Evolutionary conservation across 441 rosid genomes (phyloP).

Genomic region (Gossypium davidsonii): DNA sequence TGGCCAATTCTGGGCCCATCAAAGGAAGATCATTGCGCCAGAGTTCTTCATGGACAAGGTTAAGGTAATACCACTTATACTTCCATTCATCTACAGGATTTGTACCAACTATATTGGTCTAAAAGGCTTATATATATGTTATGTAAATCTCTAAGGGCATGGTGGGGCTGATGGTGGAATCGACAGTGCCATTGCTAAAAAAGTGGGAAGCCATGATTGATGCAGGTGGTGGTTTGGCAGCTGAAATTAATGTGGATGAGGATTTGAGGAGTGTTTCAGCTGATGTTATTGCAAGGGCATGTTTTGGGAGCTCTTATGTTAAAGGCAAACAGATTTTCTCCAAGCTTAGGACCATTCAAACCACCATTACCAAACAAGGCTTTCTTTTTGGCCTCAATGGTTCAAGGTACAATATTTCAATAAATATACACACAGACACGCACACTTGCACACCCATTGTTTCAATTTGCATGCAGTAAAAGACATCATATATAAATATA

Average conservation of each 20-base stretch:
- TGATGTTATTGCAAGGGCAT: constrained; percentile 68
- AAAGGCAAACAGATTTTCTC: constrained; percentile 68
- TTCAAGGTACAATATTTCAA: constrained; percentile 28
- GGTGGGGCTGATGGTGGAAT: constrained; percentile 65
- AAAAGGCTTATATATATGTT: neutral
- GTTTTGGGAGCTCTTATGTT: constrained; percentile 63
- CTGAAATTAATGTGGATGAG: constrained; percentile 58
- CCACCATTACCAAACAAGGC: constrained; percentile 40
- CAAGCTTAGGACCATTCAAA: constrained; percentile 66
- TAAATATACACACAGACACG: neutral
- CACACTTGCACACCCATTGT: neutral
- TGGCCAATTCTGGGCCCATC: constrained; percentile 64
- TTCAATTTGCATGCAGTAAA: neutral
- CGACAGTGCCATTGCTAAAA: constrained; percentile 41
- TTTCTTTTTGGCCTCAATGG: constrained; percentile 42
- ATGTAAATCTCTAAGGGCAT: constrained; percentile 27
- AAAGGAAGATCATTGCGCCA: constrained; percentile 64
- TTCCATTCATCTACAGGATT: neutral
- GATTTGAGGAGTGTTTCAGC: constrained; percentile 64
- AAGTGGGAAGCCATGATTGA: constrained; percentile 51
- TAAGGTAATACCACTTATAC: constrained; percentile 29
- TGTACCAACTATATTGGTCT: neutral
- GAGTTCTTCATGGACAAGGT: constrained; percentile 73
- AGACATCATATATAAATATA: neutral
- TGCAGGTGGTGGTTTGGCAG: constrained; percentile 28